A percentile compares a stretch with the other conserved stretches of the same genome.
phyloP scores from a whole-genome alignment of 2,329 filamentous ascomycete species.

The Botrytis fabae region DNA sequence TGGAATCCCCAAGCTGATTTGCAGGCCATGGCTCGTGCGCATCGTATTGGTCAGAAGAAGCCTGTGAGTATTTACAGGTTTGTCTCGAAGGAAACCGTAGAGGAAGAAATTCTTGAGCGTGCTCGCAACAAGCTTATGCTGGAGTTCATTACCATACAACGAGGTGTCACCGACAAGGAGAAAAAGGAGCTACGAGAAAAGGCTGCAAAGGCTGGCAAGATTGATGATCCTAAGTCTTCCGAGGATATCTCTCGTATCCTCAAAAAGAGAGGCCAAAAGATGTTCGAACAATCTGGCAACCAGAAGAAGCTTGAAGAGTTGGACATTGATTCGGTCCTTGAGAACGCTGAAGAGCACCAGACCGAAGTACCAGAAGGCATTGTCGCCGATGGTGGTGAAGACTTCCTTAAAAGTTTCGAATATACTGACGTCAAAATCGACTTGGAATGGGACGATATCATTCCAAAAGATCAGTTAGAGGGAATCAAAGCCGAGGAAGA shows the following conservation, averaged over 20 bases:
- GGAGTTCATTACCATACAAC: constrained; percentile 95
- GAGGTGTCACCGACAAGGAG: constrained; percentile 92
- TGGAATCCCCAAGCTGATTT: constrained; percentile 99
- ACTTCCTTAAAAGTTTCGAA: constrained; percentile 85
- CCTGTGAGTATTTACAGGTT: constrained; percentile 95
- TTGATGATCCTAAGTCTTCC: constrained; percentile 80
- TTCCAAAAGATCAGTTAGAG: constrained; percentile 88
- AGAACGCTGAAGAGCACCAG: constrained; percentile 95
- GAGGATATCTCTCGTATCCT: constrained; percentile 96
- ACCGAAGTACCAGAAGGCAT: constrained; percentile 94
- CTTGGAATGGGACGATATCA: constrained; percentile 97
- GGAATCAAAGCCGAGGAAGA: constrained; percentile 89
- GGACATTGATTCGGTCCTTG: constrained; percentile 94
- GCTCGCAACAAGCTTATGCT: constrained; percentile 96
- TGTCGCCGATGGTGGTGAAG: constrained; percentile 92
- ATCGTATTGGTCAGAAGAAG: constrained; percentile 94
- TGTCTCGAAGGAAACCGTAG: constrained; percentile 96
- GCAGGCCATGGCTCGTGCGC: constrained; percentile 97
- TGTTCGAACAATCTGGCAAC: constrained; percentile 97
- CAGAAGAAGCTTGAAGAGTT: constrained; percentile 95
- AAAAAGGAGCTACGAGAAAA: constrained; percentile 74
- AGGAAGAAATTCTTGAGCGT: constrained; percentile 94
- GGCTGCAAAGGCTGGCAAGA: constrained; percentile 75
- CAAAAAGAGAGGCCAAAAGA: constrained; percentile 97
- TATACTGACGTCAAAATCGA: constrained; percentile 98